Evolutionary conservation across 345 rosid genomes (phyloP).

Genomic region (Kernera saxatilis): DNA sequence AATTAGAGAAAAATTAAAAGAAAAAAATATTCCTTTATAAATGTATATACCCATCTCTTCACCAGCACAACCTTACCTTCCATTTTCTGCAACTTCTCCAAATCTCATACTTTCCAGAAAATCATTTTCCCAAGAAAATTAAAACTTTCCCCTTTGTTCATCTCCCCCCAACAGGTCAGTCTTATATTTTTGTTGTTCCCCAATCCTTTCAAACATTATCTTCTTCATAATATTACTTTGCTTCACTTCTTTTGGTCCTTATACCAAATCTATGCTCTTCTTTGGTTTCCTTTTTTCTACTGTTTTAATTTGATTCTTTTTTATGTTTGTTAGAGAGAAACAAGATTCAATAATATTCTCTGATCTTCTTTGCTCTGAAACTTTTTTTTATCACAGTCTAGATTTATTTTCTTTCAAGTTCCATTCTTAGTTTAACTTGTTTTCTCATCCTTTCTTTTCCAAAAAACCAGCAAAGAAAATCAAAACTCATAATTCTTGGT

Average conservation of each 20-base stretch:
- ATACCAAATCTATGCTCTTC: conserved; percentile 31
- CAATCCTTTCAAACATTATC: conserved; percentile 36
- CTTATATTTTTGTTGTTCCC: conserved; percentile 27
- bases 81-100: conserved; percentile 38
- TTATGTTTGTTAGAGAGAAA: not conserved
- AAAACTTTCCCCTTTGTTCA: conserved; percentile 26
- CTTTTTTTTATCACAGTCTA: not conserved
- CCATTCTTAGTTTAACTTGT: not conserved
- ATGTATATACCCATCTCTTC: conserved; percentile 33
- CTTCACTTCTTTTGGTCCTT: conserved; percentile 36
- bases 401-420: not conserved
- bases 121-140: conserved; percentile 32
- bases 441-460: not conserved
- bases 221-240: conserved; percentile 30
- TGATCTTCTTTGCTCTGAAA: conserved; percentile 21
- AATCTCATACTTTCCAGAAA: conserved; percentile 36
- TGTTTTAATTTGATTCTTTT: conserved; percentile 9
- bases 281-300: conserved; percentile 8
- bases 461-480: not conserved
- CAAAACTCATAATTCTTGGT: not conserved
- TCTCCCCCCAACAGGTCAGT: conserved; percentile 33
- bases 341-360: not conserved
- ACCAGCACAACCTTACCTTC: conserved; percentile 34
- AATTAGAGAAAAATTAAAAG: not conserved
- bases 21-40: conserved; percentile 22